phyloP scores from a whole-genome alignment of 2,329 filamentous ascomycete genomes.

The Dactylellina parvicollis region DNA sequence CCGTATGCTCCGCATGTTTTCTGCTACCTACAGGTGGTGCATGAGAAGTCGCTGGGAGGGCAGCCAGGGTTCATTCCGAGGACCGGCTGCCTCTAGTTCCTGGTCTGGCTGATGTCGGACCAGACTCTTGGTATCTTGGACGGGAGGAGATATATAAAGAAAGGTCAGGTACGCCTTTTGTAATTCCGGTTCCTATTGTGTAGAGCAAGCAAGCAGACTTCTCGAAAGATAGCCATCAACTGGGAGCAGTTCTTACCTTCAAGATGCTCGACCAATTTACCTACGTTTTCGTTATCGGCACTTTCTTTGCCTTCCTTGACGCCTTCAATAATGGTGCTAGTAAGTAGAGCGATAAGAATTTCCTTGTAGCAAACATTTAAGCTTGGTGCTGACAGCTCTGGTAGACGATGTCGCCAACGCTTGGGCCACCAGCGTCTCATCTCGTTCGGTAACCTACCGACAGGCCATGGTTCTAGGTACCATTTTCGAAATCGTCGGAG shows the following conservation, averaged over 20 bases:
- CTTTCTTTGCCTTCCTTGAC: constrained; percentile 78
- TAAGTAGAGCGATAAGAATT: constrained; percentile 66
- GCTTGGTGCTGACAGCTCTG: constrained; percentile 1
- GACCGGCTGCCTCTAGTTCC: constrained; percentile 31
- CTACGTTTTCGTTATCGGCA: constrained; percentile 80
- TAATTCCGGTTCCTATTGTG: constrained; percentile 1
- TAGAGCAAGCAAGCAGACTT: constrained; percentile 24
- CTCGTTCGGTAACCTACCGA: constrained; percentile 76
- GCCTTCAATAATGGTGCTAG: constrained; percentile 82
- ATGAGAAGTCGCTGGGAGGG: background rate
- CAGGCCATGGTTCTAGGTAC: constrained; percentile 74
- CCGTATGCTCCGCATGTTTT: constrained; percentile 11
- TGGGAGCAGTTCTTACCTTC: constrained; percentile 52
- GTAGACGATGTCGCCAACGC: constrained; percentile 75
- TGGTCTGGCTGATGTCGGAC: constrained; percentile 14
- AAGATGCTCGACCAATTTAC: constrained; percentile 73
- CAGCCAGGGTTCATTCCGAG: constrained; percentile 21
- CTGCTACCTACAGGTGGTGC: constrained; percentile 5
- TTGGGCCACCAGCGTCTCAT: constrained; percentile 83
- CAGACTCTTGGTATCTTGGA: constrained; percentile 13
- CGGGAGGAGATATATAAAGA: constrained; percentile 33
- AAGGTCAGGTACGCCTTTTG: constrained; percentile 5
- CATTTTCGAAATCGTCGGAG: constrained; percentile 75
- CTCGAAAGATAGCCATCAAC: constrained; percentile 11
- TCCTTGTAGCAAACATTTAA: background rate